Evolutionary conservation across 163 green algal species (phyloP).

Genomic region (Scenedesmus sp.): DNA sequence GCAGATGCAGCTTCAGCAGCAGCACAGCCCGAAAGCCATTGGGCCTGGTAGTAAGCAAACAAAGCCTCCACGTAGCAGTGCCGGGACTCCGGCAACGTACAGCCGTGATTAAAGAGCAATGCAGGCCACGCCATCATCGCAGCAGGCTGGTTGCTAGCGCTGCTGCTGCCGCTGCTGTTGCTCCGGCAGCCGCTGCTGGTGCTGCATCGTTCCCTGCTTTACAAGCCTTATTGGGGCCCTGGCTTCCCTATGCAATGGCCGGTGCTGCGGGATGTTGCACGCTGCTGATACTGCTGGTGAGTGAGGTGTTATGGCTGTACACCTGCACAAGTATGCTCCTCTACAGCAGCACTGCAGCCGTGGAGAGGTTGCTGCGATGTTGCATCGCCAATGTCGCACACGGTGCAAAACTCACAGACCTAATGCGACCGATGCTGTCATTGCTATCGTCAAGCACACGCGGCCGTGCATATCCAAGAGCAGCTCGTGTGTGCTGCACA

Average conservation of each 20-base stretch:
- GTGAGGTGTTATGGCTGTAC: neutral
- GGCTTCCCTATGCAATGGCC: constrained; percentile 37
- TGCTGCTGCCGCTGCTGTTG: neutral
- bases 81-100: neutral
- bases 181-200: constrained; percentile 9
- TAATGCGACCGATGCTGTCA: too few species aligned
- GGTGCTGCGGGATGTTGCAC: constrained; percentile 8
- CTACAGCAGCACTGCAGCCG: neutral
- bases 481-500: neutral
- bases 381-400: too few species aligned
- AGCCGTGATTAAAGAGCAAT: neutral
- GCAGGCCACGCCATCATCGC: neutral
- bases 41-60: neutral
- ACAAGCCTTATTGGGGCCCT: constrained; percentile 1
- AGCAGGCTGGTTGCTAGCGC: neutral
- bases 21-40: too few species aligned
- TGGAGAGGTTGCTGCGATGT: neutral
- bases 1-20: neutral
- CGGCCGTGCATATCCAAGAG: too few species aligned
- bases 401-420: neutral
- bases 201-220: constrained; percentile 31
- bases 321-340: neutral
- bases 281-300: constrained; percentile 28
- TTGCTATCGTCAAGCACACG: too few species aligned
- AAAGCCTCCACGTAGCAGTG: neutral